Evolutionary conservation across 163 green algal genomes (phyloP).

Genomic region (Prototheca cutis): DNA sequence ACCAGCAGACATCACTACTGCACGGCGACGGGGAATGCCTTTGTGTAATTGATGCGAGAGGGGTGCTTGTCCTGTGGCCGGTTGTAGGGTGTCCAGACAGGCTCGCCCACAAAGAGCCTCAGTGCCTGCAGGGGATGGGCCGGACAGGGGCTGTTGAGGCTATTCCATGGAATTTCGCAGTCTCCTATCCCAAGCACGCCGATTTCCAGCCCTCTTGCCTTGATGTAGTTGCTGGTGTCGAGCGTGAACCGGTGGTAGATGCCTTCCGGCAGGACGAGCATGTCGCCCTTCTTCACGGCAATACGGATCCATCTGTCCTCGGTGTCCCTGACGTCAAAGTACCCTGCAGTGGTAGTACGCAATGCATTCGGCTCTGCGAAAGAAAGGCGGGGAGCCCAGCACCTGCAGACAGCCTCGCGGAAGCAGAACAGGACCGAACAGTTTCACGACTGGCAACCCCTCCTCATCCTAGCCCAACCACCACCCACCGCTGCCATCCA

Average conservation of each 20-base stretch:
- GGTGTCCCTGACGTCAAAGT: slow-evolving; percentile 90
- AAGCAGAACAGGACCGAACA: too few relatives aligned
- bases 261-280: slow-evolving; percentile 88
- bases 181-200: too few relatives aligned
- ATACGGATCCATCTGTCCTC: slow-evolving; percentile 89
- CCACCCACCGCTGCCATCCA: slow-evolving; percentile 68
- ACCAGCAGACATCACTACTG: too few relatives aligned
- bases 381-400: too few relatives aligned
- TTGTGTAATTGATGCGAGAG: slow-evolving; percentile 21
- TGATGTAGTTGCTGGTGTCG: slow-evolving; percentile 76
- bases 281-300: slow-evolving; percentile 55
- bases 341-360: too few relatives aligned
- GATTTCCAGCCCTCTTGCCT: slow-evolving; percentile 38
- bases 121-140: slow-evolving; percentile 79
- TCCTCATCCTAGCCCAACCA: too few relatives aligned
- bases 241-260: slow-evolving; percentile 98
- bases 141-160: too few relatives aligned
- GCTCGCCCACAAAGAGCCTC: slow-evolving; percentile 86
- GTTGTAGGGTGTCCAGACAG: slow-evolving; percentile 90
- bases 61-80: slow-evolving; percentile 38
- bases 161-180: too few relatives aligned
- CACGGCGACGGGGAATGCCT: background rate
- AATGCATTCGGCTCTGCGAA: too few relatives aligned
- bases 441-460: too few relatives aligned
- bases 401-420: too few relatives aligned